Evolutionary conservation across 768 basidiomycete species (phyloP).

Genomic region (Fomitopsis pulvina): DNA sequence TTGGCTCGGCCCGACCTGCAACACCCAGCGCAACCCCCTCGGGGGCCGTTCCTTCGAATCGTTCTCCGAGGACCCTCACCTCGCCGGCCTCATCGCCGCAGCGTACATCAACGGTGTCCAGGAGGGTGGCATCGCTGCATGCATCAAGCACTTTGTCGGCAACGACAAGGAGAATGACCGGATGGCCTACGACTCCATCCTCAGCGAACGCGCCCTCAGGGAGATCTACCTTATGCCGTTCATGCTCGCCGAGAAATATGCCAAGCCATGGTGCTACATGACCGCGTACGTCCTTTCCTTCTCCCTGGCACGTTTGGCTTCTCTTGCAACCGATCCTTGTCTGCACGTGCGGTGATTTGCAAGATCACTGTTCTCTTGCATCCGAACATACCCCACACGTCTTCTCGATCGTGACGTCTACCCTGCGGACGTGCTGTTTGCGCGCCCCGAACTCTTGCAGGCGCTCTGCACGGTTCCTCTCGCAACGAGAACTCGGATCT

Average conservation of each 20-base stretch:
- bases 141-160: slow-evolving; percentile 78
- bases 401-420: no score
- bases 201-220: slow-evolving; percentile 45
- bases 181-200: slow-evolving; percentile 48
- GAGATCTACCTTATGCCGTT: slow-evolving; percentile 60
- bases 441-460: no score
- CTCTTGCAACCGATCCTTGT: not conserved
- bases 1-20: slow-evolving; percentile 75
- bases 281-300: slow-evolving; percentile 42
- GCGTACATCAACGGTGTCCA: slow-evolving; percentile 77
- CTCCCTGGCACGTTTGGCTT: not conserved
- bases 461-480: no score
- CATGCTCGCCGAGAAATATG: slow-evolving; percentile 46
- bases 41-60: slow-evolving; percentile 64
- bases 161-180: slow-evolving; percentile 84
- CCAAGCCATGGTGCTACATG: slow-evolving; percentile 52
- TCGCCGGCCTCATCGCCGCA: slow-evolving; percentile 65
- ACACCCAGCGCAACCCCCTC: slow-evolving; percentile 75
- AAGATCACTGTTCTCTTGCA: no score
- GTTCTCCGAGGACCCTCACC: slow-evolving; percentile 72
- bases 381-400: no score
- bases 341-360: not conserved
- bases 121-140: slow-evolving; percentile 63
- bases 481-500: no score
- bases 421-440: no score